Conservation (phyloP, 345 rosid genomes). For the Gossypioides kirkii region DNA sequence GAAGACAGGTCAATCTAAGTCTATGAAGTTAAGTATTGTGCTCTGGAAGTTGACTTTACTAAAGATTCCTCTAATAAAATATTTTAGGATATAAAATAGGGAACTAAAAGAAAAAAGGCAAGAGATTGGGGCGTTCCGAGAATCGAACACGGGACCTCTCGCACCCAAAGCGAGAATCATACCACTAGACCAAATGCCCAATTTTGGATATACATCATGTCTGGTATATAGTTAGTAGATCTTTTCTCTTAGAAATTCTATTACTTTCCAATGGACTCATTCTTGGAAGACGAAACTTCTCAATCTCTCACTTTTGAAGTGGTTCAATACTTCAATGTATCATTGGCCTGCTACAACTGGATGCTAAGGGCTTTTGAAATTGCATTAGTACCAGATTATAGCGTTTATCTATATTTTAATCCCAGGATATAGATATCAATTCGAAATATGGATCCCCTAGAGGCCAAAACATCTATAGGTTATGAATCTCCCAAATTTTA, state of each 20-base stretch:
- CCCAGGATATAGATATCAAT: background rate
- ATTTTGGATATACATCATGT: background rate
- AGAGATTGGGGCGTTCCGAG: constrained; percentile 39
- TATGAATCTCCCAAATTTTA: background rate
- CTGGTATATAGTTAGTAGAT: background rate
- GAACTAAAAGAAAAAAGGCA: background rate
- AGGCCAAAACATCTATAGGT: background rate
- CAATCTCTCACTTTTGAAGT: background rate
- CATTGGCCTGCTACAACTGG: background rate
- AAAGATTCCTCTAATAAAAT: background rate
- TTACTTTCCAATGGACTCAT: background rate
- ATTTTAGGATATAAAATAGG: background rate
- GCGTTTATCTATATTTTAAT: background rate
- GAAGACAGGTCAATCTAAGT: background rate
- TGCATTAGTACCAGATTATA: background rate
- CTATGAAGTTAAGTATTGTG: background rate
- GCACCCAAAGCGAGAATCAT: constrained; percentile 86
- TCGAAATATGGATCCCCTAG: background rate
- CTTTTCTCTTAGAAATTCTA: background rate
- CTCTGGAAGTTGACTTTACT: background rate
- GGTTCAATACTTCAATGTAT: constrained; percentile 6
- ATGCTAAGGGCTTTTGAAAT: background rate
- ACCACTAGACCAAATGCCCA: constrained; percentile 68
- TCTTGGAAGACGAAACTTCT: background rate
- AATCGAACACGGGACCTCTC: constrained; percentile 88